Evolutionary conservation across 352 stramenopile species (phyloP).

Genomic region (Phytophthora kernoviae): DNA sequence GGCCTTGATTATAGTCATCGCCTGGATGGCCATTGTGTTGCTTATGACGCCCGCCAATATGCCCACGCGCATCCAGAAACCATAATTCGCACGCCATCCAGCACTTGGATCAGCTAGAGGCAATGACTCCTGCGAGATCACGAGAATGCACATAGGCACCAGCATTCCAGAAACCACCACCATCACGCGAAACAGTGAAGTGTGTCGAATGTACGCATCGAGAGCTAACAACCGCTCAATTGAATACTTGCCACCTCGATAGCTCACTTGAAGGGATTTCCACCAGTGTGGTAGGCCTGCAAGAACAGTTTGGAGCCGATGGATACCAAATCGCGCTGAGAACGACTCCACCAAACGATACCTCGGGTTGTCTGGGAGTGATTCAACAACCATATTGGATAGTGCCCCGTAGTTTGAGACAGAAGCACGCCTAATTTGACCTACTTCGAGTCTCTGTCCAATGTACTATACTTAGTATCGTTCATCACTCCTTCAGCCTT

Average conservation of each 20-base stretch:
- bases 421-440: too few relatives aligned
- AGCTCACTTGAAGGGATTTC: slow-evolving; percentile 21
- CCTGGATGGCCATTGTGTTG: slow-evolving; percentile 1
- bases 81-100: slow-evolving; percentile 18
- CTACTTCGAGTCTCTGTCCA: not conserved
- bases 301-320: not conserved
- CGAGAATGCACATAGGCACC: slow-evolving; percentile 13
- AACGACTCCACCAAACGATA: not conserved
- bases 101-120: slow-evolving; percentile 6
- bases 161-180: slow-evolving; percentile 8
- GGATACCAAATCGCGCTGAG: slow-evolving; percentile 2
- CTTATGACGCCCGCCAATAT: slow-evolving; percentile 18
- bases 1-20: slow-evolving; percentile 2
- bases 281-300: slow-evolving; percentile 4
- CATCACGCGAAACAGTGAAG: slow-evolving; percentile 4
- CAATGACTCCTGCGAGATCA: slow-evolving; percentile 17
- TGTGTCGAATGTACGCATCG: slow-evolving; percentile 15
- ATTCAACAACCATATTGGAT: not conserved
- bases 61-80: slow-evolving; percentile 23
- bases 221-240: slow-evolving; percentile 16
- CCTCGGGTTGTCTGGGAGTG: not conserved
- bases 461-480: too few relatives aligned
- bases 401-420: too few relatives aligned
- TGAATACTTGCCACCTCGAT: slow-evolving; percentile 17
- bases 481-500: too few relatives aligned